Evolutionary conservation across 2,329 filamentous ascomycete genomes (phyloP), one percentile per base, ranked within the genome.

Genomic region (Aspergillus pseudotamarii): DNA sequence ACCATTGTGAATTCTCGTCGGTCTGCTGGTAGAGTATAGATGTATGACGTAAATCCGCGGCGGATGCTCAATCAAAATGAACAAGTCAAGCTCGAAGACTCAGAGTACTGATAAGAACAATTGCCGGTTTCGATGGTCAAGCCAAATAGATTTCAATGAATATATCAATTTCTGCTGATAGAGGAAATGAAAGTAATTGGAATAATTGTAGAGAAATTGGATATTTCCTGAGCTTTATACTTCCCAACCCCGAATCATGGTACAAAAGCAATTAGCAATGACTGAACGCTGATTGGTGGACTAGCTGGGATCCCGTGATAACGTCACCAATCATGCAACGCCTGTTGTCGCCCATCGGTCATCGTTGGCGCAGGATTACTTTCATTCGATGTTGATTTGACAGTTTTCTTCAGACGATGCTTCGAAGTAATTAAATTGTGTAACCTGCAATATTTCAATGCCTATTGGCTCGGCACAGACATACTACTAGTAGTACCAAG

Each of bases 1-100:
- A 81, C 75, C 79, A 82, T 82, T 68, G 76, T 80, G 68, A 19
- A 28, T 48, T 48, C 23, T 26, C 14, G 6, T 26, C 11, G 12
- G 12, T 8, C 11, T 46, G 21, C 10, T 23, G 5, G 26, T 26
- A 26, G 26, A 26, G 26, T 26, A 26, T n/a, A 23, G 38, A 53
- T 57, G 23, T 63, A 57, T 51, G 45, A 53, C 28, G 30, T 21
- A 56, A 23, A 34, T 23, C 30, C 30, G 56, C n/a, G 30, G 6
- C 30, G 23, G 23, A 38, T 23, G 32, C 10, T 34, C 5, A 21
- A 45, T 9, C 34, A 43, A 43, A 14, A 16, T 46, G 4, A 23
- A 32, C 6, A 23, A 12, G 23, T 46, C 43, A 30, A 30, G 14
- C 8, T 50, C 26, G 21, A 23, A n/a, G 11, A 41, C 23, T 36